Evolutionary conservation across 2,329 filamentous ascomycete species (phyloP).

Genomic region (Zalaria obscura): DNA sequence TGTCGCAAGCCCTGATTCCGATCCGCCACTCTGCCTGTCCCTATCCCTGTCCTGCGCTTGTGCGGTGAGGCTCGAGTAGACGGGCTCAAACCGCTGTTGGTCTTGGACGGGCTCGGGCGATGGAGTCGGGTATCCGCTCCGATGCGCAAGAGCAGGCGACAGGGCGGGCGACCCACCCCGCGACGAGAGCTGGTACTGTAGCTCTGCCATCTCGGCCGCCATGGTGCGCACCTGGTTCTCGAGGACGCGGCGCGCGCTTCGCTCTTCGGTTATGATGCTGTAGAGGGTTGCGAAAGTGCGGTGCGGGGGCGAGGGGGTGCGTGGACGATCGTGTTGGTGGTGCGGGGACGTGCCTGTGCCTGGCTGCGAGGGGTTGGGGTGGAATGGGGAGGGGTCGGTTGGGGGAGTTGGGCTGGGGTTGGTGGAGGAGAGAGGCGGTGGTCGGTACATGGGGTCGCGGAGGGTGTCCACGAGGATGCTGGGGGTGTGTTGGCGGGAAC

Average conservation of each 20-base stretch:
- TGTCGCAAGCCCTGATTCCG: constrained; percentile 11
- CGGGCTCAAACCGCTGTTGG: too few relatives aligned
- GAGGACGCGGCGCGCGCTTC: constrained; percentile 19
- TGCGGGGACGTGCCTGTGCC: background rate
- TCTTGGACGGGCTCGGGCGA: too few relatives aligned
- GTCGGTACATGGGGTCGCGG: constrained; percentile 11
- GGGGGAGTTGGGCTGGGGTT: constrained; percentile 3
- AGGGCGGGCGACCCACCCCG: background rate
- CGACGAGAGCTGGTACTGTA: constrained; percentile 17
- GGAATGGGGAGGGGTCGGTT: constrained; percentile 4
- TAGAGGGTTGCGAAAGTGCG: constrained; percentile 20
- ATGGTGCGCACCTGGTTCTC: constrained; percentile 15
- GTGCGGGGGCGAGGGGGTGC: constrained; percentile 3
- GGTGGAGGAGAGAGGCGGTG: constrained; percentile 2
- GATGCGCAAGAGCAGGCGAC: constrained; percentile 1
- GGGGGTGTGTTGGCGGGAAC: constrained; percentile 12
- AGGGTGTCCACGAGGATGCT: constrained; percentile 20
- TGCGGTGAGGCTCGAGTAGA: constrained; percentile 5
- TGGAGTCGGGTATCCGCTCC: constrained; percentile 4
- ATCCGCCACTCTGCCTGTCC: constrained; percentile 1
- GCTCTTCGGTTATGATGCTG: constrained; percentile 22
- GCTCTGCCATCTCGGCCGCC: constrained; percentile 13
- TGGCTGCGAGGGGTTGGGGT: constrained; percentile 1
- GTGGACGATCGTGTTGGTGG: background rate
- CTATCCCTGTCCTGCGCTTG: constrained; percentile 1